phyloP scores from a whole-genome alignment of 2,329 filamentous ascomycete species.

The Capronia coronata region DNA sequence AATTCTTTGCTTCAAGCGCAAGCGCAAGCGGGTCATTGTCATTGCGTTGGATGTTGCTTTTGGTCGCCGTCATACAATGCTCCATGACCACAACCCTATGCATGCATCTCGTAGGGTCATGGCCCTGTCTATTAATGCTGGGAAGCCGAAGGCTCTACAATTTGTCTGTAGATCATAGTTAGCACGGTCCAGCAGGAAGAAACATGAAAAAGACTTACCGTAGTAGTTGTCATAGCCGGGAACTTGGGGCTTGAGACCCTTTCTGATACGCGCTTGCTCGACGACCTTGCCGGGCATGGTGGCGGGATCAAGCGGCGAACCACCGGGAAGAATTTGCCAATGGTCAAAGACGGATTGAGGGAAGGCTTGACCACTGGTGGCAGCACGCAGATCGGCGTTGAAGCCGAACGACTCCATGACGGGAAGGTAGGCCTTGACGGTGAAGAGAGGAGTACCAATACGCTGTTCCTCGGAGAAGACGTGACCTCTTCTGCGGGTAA shows the following conservation, averaged over 20 bases:
- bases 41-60: conserved; percentile 8
- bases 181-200: conserved; percentile 35
- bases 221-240: conserved; percentile 75
- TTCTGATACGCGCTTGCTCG: conserved; percentile 90
- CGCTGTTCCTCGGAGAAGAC: conserved; percentile 98
- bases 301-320: conserved; percentile 76
- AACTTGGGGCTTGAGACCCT: conserved; percentile 97
- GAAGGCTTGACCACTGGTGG: conserved; percentile 97
- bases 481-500: conserved; percentile 96
- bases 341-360: conserved; percentile 98
- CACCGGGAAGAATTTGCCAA: conserved; percentile 94
- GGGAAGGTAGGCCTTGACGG: conserved; percentile 94
- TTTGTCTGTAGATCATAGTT: conserved; percentile 63
- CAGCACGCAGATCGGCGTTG: conserved; percentile 90
- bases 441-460: conserved; percentile 97
- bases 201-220: conserved; percentile 54
- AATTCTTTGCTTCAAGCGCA: conserved; percentile 6
- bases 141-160: conserved; percentile 55
- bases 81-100: conserved; percentile 13
- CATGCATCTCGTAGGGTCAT: conserved; percentile 24
- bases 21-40: too few species aligned
- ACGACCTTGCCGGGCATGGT: conserved; percentile 80
- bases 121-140: conserved; percentile 19
- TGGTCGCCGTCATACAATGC: conserved; percentile 16
- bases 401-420: conserved; percentile 99